Percentiles rank a stretch among this genome's conserved stretches.
These are phyloP conservation scores for Aquilaria sinensis DNA, from an alignment of 345 rosid genomes.

Conservation along the genomic window DNA sequence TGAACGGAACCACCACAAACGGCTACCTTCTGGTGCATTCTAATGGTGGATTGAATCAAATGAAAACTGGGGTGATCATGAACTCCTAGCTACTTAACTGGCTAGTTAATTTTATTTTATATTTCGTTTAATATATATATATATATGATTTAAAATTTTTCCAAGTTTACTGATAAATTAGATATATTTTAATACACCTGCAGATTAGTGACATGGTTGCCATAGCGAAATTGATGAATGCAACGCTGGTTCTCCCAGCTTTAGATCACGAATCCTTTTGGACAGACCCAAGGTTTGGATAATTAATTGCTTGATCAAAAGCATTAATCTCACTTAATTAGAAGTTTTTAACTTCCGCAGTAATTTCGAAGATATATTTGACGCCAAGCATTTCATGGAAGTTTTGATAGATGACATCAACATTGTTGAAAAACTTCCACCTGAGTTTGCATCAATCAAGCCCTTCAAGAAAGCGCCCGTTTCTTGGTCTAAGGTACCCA, in stretches of 20 bases:
- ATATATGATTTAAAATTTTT: neutral
- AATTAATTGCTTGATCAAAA: neutral
- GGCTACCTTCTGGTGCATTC: constrained; percentile 66
- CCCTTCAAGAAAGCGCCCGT: constrained; percentile 44
- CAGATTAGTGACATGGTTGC: constrained; percentile 84
- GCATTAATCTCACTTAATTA: neutral
- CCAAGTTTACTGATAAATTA: neutral
- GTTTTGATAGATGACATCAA: constrained; percentile 45
- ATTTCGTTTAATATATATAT: neutral
- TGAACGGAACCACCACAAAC: constrained; percentile 19
- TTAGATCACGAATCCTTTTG: constrained; percentile 72
- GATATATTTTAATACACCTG: neutral
- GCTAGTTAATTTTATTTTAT: neutral
- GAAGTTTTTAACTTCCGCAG: constrained; percentile 20
- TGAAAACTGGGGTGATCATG: constrained; percentile 63
- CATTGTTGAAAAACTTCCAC: constrained; percentile 47
- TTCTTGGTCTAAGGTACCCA: constrained; percentile 63
- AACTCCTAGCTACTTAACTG: neutral
- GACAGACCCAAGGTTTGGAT: constrained; percentile 61
- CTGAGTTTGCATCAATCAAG: constrained; percentile 23
- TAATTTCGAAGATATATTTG: constrained; percentile 63
- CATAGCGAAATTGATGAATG: constrained; percentile 65
- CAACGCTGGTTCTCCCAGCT: constrained; percentile 58
- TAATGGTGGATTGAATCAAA: constrained; percentile 87
- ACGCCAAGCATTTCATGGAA: constrained; percentile 57